Base-by-base conservation (phyloP, 495 filamentous ascomycete species). In the Hypoxylon lenormandii region DNA sequence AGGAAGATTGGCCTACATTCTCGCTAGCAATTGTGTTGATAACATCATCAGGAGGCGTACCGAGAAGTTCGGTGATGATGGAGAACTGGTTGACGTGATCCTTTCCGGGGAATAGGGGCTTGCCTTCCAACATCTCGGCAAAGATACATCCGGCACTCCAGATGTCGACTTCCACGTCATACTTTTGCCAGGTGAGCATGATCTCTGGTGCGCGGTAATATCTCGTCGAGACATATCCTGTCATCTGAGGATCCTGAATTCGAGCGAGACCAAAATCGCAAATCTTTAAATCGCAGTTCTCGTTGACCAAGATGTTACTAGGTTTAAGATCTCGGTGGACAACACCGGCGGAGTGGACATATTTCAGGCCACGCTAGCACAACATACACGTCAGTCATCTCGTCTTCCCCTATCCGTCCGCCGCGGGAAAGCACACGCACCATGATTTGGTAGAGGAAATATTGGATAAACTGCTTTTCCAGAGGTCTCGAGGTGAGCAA, bases 101-200 rank as follows among this genome's bases (percentile, higher is more conserved):
- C 81, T 98, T 98, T 77, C 95, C 95, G 0, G 96, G 95, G 86
- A 98, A 98, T 4, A 98, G 83, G 36, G 95, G 95, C 82, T 98
- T 98, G 63, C 96, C 96, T 81, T 98, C 94, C 64, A 98, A 83
- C 95, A 98, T 98, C 80, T 98, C 95, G 48, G 95, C 95, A 75
- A 98, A 98, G 73, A 98, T 98, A 80, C 95, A 98, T 57, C 94
- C 95, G 8, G 96, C 94, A 75, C 94, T 97, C 95, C 95, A 98
- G 74, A 98, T 97, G 79, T 98, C 95, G 51, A 98, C 95, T 83
- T 98, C 96, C 45, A 97, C 92, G 73, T 98, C 95, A 80, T 98
- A 98, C 81, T 98, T 98, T 79, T 98, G 95, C 95, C 95, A 98
- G 45, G 95, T 98, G 73, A 98, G 92, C 95, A 98, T 98, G 76